Evolutionary conservation across 352 stramenopile genomes (phyloP), one percentile per base, ranked within the genome.

Genomic region (Phytophthora aleatoria): DNA sequence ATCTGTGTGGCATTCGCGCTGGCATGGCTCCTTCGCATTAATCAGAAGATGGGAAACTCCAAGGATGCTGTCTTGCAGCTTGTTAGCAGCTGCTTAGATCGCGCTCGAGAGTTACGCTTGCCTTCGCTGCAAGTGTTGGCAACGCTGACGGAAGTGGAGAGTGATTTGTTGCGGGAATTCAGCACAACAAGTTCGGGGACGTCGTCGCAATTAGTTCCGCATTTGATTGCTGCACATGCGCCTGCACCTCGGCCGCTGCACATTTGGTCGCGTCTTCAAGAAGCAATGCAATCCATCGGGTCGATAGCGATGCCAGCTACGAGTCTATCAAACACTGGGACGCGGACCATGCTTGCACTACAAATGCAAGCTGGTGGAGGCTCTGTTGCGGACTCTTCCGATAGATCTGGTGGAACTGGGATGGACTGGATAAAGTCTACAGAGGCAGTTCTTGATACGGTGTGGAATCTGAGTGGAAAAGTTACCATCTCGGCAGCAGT

Each of bases 1-100:
- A 77, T 96, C 2, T 98, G 93, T 59, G 93, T 98, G 15, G 90
- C 88, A 3, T 98, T 98, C 73, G 90, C 94, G 35, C 75, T 98
- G 3, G 87, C 83, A 24, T 98, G 93, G 92, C 78, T 96, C 38
- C 77, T 92, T 52, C 76, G 79, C 2, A 73, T 92, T n/a, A 79
- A 88, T 33, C 74, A 83, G 50, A 76, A 79, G 30, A 69, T 78
- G 3, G 86, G 93, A 0, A 84, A 81, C 31, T 67, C 83, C 20
- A 85, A 85, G 48, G 71, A 75, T 15, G 61, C 75, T 52, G 77
- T 91, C 3, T 24, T 20, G 20, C 20, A 20, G 20, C 20, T 20
- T 12, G n/a, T 64, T 83, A 58, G 39, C 0, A 91, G 71, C 51
- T 85, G 77, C 41, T 71, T 91, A 28, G 77, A 87, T n/a, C 78